phyloP scores from a whole-genome alignment of 1,139 yeast species.

The Taphrina wiesneri region DNA sequence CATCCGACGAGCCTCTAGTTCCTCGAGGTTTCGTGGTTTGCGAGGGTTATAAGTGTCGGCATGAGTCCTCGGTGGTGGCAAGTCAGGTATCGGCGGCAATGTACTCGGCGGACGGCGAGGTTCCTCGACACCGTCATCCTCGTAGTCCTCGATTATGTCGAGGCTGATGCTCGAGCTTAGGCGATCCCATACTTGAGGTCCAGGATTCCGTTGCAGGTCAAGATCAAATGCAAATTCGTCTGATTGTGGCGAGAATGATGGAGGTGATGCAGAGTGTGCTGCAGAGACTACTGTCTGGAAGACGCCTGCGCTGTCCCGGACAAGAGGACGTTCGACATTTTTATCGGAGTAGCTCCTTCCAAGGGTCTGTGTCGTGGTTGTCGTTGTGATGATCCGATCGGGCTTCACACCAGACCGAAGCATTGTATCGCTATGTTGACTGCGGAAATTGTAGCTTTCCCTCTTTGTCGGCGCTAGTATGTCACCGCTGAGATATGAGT shows the following conservation, averaged over 20 bases:
- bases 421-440: not conserved
- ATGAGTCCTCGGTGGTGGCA: constrained; percentile 13
- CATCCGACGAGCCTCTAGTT: constrained; percentile 1
- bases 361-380: constrained; percentile 19
- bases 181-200: constrained; percentile 2
- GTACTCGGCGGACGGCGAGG: constrained; percentile 16
- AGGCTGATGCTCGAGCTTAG: constrained; percentile 5
- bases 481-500: not conserved
- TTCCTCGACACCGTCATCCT: constrained; percentile 1
- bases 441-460: not conserved
- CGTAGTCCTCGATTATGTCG: constrained; percentile 12
- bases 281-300: constrained; percentile 5
- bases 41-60: not conserved
- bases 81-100: constrained; percentile 23
- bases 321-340: not conserved
- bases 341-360: not conserved
- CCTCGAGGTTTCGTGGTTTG: not conserved
- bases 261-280: constrained; percentile 1
- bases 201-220: not conserved
- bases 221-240: not conserved
- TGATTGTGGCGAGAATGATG: not conserved
- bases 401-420: not conserved
- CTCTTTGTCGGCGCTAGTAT: not conserved
- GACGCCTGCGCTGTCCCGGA: not conserved
- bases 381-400: not conserved